Conservation (phyloP, 768 basidiomycete genomes). For the Tephrocybe sp. region DNA sequence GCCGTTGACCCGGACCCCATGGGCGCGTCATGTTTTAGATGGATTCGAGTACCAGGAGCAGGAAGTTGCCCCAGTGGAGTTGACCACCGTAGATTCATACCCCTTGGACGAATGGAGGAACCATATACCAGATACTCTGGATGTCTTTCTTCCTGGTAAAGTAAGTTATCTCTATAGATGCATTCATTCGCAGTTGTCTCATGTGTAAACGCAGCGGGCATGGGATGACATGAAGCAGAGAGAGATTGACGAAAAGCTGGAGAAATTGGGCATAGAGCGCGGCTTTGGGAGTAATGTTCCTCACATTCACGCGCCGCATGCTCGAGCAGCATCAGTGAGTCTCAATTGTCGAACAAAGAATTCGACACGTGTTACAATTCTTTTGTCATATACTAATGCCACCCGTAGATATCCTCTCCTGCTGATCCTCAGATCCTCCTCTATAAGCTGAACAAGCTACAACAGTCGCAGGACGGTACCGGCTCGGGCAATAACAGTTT, state of each 20-base stretch:
- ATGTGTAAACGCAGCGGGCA: conserved; percentile 45
- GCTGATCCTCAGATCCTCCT: conserved; percentile 81
- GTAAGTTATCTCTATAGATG: conserved; percentile 38
- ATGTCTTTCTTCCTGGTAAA: conserved; percentile 84
- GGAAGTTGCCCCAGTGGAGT: conserved; percentile 25
- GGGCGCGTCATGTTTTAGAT: conserved; percentile 62
- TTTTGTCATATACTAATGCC: not conserved
- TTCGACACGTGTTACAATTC: conserved; percentile 21
- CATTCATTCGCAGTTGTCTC: conserved; percentile 2
- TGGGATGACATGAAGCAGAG: conserved; percentile 75
- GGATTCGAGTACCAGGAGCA: conserved; percentile 20
- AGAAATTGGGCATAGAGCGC: conserved; percentile 77
- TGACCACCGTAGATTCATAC: conserved; percentile 51
- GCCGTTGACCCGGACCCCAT: conserved; percentile 45
- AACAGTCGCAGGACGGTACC: conserved; percentile 62
- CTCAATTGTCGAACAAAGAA: conserved; percentile 15
- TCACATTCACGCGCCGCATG: conserved; percentile 73
- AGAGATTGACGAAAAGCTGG: conserved; percentile 79
- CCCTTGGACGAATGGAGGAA: conserved; percentile 66
- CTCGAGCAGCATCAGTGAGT: conserved; percentile 82
- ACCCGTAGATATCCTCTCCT: conserved; percentile 81
- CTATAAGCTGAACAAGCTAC: conserved; percentile 84
- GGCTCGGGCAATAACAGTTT: conserved; percentile 46
- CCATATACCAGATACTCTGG: conserved; percentile 63
- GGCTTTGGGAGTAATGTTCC: conserved; percentile 54